Percentiles rank a stretch among this genome's conserved stretches.
phyloP scores from a whole-genome alignment of 163 green algal species.

The Chlamydomonas reinhardtii region DNA sequence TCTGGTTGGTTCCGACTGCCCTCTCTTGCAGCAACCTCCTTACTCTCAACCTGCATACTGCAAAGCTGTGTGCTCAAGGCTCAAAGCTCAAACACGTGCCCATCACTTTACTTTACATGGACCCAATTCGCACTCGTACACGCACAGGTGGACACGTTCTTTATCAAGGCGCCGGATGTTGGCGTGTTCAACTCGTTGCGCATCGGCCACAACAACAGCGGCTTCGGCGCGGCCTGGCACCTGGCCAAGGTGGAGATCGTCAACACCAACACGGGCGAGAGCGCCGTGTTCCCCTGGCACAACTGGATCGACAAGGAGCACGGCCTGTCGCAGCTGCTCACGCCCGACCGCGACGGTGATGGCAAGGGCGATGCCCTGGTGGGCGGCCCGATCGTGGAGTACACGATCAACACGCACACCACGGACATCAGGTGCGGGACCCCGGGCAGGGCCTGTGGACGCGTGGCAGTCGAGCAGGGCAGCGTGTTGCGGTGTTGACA shows the following conservation, averaged over 20 bases:
- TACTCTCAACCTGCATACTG: no score
- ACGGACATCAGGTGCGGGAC: slow-evolving; percentile 56
- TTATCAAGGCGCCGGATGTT: slow-evolving; percentile 63
- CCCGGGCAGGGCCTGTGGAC: neutral
- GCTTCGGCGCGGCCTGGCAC: slow-evolving; percentile 47
- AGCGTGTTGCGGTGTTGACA: no score
- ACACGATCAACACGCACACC: slow-evolving; percentile 67
- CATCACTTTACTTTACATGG: no score
- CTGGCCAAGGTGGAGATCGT: slow-evolving; percentile 61
- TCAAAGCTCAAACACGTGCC: no score
- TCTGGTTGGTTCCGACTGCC: no score
- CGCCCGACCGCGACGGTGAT: slow-evolving; percentile 62
- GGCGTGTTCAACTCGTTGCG: slow-evolving; percentile 55
- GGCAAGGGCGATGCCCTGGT: slow-evolving; percentile 58
- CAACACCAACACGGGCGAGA: slow-evolving; percentile 64
- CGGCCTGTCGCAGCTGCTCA: slow-evolving; percentile 58
- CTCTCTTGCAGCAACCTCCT: no score
- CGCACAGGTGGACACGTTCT: slow-evolving; percentile 68
- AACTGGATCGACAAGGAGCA: slow-evolving; percentile 69
- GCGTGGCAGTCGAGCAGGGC: no score
- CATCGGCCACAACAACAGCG: slow-evolving; percentile 64
- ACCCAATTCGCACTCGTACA: no score
- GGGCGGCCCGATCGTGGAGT: slow-evolving; percentile 51
- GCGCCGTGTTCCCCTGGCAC: slow-evolving; percentile 61
- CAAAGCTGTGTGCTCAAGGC: no score